Percentiles rank a stretch among this genome's conserved stretches.
Evolutionary conservation across 768 basidiomycete species (phyloP).

Genomic region (Phaeotremella fagi): DNA sequence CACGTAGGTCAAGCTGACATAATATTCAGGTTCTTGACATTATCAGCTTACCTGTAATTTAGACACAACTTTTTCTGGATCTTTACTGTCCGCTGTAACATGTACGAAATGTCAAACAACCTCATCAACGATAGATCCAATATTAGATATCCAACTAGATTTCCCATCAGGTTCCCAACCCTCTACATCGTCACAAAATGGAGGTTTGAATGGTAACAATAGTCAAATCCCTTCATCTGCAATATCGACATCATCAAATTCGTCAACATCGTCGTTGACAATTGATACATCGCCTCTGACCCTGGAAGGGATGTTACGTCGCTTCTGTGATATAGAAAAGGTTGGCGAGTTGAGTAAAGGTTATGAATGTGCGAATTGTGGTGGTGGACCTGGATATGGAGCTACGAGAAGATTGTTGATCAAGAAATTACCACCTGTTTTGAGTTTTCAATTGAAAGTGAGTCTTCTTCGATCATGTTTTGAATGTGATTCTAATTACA

Average conservation of each 20-base stretch:
- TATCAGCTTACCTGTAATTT: no score
- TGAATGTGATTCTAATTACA: not conserved
- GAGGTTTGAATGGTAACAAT: not conserved
- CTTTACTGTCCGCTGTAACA: constrained; percentile 79
- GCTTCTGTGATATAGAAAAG: constrained; percentile 71
- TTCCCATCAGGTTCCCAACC: constrained; percentile 51
- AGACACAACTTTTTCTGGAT: constrained; percentile 78
- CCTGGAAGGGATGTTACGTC: constrained; percentile 67
- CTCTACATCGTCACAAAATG: not conserved
- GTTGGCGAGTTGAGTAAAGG: constrained; percentile 63
- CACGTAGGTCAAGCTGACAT: constrained; percentile 57
- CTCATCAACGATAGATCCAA: constrained; percentile 77
- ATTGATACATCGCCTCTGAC: constrained; percentile 54
- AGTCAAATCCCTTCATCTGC: constrained; percentile 1
- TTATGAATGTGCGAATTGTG: constrained; percentile 79
- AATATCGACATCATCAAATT: constrained; percentile 47
- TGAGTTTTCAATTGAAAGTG: constrained; percentile 95
- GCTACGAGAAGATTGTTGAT: constrained; percentile 82
- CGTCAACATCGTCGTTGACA: constrained; percentile 35
- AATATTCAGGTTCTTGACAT: no score
- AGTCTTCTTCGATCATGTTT: constrained; percentile 12
- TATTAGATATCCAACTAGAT: constrained; percentile 85
- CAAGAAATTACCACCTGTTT: constrained; percentile 75
- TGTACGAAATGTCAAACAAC: constrained; percentile 78
- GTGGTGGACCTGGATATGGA: constrained; percentile 47